Evolutionary conservation across 495 filamentous ascomycete species (phyloP).

Genomic region (Acidiella bohemica): DNA sequence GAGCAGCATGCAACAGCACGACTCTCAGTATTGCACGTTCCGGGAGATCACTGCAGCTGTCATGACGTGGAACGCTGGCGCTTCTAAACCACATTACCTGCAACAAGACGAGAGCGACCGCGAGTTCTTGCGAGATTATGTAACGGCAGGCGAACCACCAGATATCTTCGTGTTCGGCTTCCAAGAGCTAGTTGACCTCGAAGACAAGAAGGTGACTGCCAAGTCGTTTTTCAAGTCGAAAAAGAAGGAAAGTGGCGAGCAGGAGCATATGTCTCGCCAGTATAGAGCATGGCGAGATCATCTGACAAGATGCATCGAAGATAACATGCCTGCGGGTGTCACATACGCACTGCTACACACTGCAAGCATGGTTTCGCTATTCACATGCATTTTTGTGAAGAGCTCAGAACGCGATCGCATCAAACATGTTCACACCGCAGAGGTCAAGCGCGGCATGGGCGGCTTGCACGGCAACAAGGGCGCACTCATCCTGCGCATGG

Average conservation of each 20-base stretch:
- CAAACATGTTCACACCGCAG: slow-evolving; percentile 58
- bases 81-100: slow-evolving; percentile 70
- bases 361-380: slow-evolving; percentile 80
- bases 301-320: slow-evolving; percentile 64
- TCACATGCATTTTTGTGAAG: slow-evolving; percentile 90
- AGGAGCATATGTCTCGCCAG: slow-evolving; percentile 92
- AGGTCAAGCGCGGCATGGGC: slow-evolving; percentile 90
- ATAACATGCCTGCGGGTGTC: slow-evolving; percentile 63
- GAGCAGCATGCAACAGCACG: slow-evolving; percentile 67
- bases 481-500: slow-evolving; percentile 79
- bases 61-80: slow-evolving; percentile 94
- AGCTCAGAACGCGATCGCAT: slow-evolving; percentile 60
- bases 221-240: slow-evolving; percentile 51
- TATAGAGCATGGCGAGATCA: slow-evolving; percentile 94
- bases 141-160: slow-evolving; percentile 40
- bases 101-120: slow-evolving; percentile 51
- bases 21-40: slow-evolving; percentile 72
- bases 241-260: slow-evolving; percentile 78
- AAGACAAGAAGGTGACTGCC: slow-evolving; percentile 94
- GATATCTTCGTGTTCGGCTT: slow-evolving; percentile 95
- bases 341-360: slow-evolving; percentile 79
- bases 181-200: slow-evolving; percentile 90
- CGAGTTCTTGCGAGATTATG: slow-evolving; percentile 55
- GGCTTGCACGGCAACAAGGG: slow-evolving; percentile 91
- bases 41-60: slow-evolving; percentile 63